Base-by-base conservation (phyloP, 345 rosid genomes). In the Acer saccharum region DNA sequence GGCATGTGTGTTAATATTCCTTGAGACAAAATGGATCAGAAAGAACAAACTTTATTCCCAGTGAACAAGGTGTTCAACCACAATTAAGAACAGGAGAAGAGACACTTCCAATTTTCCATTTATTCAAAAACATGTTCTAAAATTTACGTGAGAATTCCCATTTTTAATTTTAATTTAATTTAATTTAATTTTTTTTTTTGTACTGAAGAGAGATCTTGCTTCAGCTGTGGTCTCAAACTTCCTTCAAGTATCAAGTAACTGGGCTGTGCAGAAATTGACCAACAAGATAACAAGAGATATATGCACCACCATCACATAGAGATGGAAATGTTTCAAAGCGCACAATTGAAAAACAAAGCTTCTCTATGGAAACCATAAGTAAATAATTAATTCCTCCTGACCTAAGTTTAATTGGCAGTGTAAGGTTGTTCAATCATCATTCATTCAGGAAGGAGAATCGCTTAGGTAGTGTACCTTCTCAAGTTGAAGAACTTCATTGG, bases 401-500 rank as follows among this genome's bases (percentile, higher is more conserved):
- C 67, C 39, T 17, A 39, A 18, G 54, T 60, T 58, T 21, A 72
- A 41, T 71, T 46, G 50, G 50, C 13, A 9, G 10, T 46, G 14
- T 46, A 10, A 46, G 50, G 50, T 46, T 46, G 12, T 46, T 46
- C 50, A 46, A 10, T 46, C 50, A 46, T 46, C 50, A 46, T 46
- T 46, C 9, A 1, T 54, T 44, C n/a, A 68, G 29, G 65, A 71
- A 76, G 62, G 69, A 18, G 18, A 68, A 72, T 14, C 35, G 73
- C 13, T 75, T 64, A 71, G 81, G 65, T 6, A 50, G 77, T 46
- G 25, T 84, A 96, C 99, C 97, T 89, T 94, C 85, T 92, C 98
- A 68, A 83, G 89, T 80, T 90, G 92, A 85, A 86, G 67, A 81
- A 96, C 87, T 87, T 96, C 99, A 71, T 86, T 78, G 65, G 95